phyloP scores from a whole-genome alignment of 768 basidiomycete species.

The Strobilomyces echinocephalus region DNA sequence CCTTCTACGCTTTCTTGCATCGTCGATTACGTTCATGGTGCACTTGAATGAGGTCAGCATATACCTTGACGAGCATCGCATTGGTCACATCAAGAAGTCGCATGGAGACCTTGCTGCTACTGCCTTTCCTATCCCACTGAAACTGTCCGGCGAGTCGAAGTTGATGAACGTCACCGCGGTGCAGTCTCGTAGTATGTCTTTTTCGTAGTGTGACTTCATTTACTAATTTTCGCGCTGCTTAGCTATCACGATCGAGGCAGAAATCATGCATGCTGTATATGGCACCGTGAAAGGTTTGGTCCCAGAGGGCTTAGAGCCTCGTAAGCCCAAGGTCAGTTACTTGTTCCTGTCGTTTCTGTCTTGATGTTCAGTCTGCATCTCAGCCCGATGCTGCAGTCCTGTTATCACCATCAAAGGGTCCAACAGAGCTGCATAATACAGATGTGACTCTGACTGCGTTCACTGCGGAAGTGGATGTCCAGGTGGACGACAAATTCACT shows the following conservation, averaged over 20 bases:
- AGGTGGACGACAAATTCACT: neutral
- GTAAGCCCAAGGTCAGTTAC: conserved; percentile 37
- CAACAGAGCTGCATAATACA: conserved; percentile 18
- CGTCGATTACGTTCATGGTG: conserved; percentile 89
- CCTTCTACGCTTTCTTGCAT: conserved; percentile 82
- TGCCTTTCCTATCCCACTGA: conserved; percentile 37
- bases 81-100: conserved; percentile 47
- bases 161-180: conserved; percentile 69
- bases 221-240: neutral
- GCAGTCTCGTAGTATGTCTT: conserved; percentile 53
- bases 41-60: conserved; percentile 68
- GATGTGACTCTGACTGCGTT: conserved; percentile 17
- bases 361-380: conserved; percentile 11
- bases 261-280: conserved; percentile 13
- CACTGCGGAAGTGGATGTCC: neutral
- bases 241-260: conserved; percentile 37
- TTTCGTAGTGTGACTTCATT: no score
- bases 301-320: conserved; percentile 28
- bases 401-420: conserved; percentile 11
- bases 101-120: neutral
- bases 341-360: conserved; percentile 34
- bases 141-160: conserved; percentile 50
- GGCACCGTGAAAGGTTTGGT: conserved; percentile 20
- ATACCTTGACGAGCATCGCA: conserved; percentile 68
- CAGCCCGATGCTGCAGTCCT: neutral